Evolutionary conservation across 768 basidiomycete species (phyloP), one percentile per base, ranked within the genome.

Genomic region (Collybia sp.): DNA sequence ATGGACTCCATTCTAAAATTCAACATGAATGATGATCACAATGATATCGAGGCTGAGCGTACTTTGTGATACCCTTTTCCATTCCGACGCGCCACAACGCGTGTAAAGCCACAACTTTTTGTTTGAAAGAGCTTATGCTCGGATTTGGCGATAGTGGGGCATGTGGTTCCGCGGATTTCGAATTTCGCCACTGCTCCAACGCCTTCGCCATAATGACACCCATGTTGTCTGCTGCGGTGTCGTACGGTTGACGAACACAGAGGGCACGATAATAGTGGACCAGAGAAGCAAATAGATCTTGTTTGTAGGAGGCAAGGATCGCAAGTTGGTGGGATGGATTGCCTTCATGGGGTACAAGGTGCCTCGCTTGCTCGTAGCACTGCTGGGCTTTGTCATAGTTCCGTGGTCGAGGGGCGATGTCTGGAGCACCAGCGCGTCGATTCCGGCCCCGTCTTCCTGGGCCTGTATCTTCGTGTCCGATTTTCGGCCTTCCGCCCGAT

Each of bases 251-350:
- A 33, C 77, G 76, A 31, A 93, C 89, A 56, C 92, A 94, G 11
- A 98, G 72, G 1, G 95, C 89, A 25, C 93, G 85, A 60, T 93
- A 93, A 63, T 97, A 95, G 64, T 93, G 86, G 43, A 88, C 76
- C 8, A 91, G 69, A 25, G 89, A 84, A 30, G 71, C 66, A 56
- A 95, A 93, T n/a, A 77, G 71, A 64, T 98, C 92, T 50, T 78
- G 76, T 54, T 85, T 75, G 62, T 96, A 94, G 4, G 85, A 82
- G 2, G 92, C 79, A 30, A 97, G 77, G 49, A 97, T 94, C 3
- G 95, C 96, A 15, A 98, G 81, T 63, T 98, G 96, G 61, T 98
- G 95, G 15, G 88, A 95, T 0, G 96, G 80, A 58, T 97, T 94
- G 53, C 95, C 96, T 53, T 95, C 90, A 45, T 85, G 74, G 0